Evolutionary conservation across 768 basidiomycete genomes (phyloP).

Genomic region (Tylopilus balloui): DNA sequence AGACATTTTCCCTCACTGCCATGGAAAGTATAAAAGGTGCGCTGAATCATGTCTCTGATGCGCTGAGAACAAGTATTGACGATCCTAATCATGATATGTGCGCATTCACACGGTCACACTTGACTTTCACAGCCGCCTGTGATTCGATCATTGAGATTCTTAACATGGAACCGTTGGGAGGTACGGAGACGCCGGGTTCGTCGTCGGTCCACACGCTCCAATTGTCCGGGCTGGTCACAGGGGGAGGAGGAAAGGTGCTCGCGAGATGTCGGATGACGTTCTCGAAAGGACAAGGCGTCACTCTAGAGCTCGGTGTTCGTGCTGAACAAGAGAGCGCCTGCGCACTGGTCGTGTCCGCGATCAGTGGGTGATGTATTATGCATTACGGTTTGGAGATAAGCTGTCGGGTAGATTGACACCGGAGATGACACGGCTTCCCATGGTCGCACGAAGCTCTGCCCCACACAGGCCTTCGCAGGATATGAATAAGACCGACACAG

Average conservation of each 20-base stretch:
- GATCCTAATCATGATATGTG: constrained; percentile 14
- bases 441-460: constrained; percentile 9
- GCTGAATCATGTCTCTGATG: constrained; percentile 25
- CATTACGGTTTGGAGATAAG: constrained; percentile 1
- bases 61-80: constrained; percentile 13
- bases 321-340: constrained; percentile 88
- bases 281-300: constrained; percentile 84
- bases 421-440: constrained; percentile 9
- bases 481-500: constrained; percentile 9
- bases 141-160: constrained; percentile 94
- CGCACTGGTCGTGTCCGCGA: constrained; percentile 84
- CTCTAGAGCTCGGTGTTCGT: constrained; percentile 84
- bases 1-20: constrained; percentile 88
- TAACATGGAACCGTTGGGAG: constrained; percentile 95
- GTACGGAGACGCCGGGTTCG: constrained; percentile 77
- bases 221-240: constrained; percentile 83
- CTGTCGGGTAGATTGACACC: constrained; percentile 9
- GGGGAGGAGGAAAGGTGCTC: constrained; percentile 95
- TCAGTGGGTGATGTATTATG: constrained; percentile 52
- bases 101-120: constrained; percentile 11
- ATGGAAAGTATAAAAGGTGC: constrained; percentile 93
- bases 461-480: not conserved
- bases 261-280: constrained; percentile 95
- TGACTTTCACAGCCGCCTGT: constrained; percentile 68
- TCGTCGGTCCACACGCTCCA: constrained; percentile 92